Evolutionary conservation across 345 rosid genomes (phyloP), one percentile per base, ranked within the genome.

Genomic region (Citrus mangshanensis): DNA sequence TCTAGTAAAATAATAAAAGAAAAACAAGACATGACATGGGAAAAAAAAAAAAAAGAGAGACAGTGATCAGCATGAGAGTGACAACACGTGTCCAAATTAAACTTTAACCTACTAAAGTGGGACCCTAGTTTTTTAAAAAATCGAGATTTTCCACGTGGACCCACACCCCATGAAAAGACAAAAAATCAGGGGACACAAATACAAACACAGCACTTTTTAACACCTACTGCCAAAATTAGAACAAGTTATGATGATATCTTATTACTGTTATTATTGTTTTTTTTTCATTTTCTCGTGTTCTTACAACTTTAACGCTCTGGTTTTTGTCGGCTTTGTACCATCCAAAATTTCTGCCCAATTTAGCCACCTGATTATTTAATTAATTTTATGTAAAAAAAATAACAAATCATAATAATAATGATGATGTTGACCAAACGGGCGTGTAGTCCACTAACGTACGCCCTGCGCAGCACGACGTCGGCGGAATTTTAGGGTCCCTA

Each of bases 401-500:
- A 42, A 12, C 51, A 46, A 46, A 46, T 13, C 4, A 46, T 13
- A 13, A 13, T 46, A 13, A 46, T 46, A 3, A 46, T 13, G 2
- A 63, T 4, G 34, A 7, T 30, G 37, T 7, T 30, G 67, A 61
- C 0, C 25, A 0, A 25, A 27, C 19, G n/a, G 16, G 3, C 2
- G 34, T 27, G 2, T 2, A 24, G 22, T 68, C 81, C 76, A 77
- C 81, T 64, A 46, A 70, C 83, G 83, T 77, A 80, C 85, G 81
- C 66, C 25, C 72, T 72, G 16, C 9, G 78, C 79, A 42, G 59
- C 49, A 66, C 49, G 65, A 75, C 73, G 76, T 80, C 88, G 81
- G 84, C 88, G 82, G 81, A 77, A 75, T 82, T 82, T 54, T 62
- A 40, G 88, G 85, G 85, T 72, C 61, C 80, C 78, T 59, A 37